These are phyloP conservation scores for Diatrype stigma DNA, from an alignment of 2,329 filamentous ascomycete species.

Conservation along the genomic window DNA sequence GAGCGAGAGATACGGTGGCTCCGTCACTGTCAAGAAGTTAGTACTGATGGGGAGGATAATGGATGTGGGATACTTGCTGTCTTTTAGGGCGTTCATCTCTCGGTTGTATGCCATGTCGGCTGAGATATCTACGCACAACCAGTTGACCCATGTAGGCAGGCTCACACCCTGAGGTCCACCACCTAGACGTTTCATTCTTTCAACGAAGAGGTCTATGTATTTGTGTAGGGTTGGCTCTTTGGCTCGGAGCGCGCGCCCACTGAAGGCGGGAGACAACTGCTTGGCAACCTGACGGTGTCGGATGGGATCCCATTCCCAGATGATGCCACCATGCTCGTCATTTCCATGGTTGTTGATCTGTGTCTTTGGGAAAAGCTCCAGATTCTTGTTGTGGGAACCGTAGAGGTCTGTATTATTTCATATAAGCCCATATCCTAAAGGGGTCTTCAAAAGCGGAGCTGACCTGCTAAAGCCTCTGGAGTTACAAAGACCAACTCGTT, in stretches of 20 bases:
- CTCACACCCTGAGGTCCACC: slow-evolving; percentile 1
- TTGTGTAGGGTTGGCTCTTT: slow-evolving; percentile 18
- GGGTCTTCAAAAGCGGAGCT: not conserved
- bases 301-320: slow-evolving; percentile 18
- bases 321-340: slow-evolving; percentile 14
- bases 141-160: slow-evolving; percentile 15
- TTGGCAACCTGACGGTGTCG: slow-evolving; percentile 16
- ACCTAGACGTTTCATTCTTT: slow-evolving; percentile 10
- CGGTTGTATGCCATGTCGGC: slow-evolving; percentile 20
- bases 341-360: slow-evolving; percentile 17
- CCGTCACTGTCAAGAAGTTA: not conserved
- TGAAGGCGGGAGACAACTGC: slow-evolving; percentile 19
- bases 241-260: slow-evolving; percentile 8
- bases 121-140: slow-evolving; percentile 18
- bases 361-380: slow-evolving; percentile 17
- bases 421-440: not conserved
- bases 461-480: slow-evolving; percentile 3
- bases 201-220: slow-evolving; percentile 18
- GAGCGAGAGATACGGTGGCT: slow-evolving; percentile 8
- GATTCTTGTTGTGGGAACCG: slow-evolving; percentile 9
- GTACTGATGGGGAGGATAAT: not conserved
- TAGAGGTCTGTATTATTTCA: slow-evolving; percentile 5
- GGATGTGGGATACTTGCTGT: slow-evolving; percentile 8
- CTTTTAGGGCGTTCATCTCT: slow-evolving; percentile 12
- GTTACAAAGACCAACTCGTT: slow-evolving; percentile 5